Percentiles rank a stretch among this genome's conserved stretches.
phyloP scores from a whole-genome alignment of 2,329 filamentous ascomycete species.

The Cadophora sp. region DNA sequence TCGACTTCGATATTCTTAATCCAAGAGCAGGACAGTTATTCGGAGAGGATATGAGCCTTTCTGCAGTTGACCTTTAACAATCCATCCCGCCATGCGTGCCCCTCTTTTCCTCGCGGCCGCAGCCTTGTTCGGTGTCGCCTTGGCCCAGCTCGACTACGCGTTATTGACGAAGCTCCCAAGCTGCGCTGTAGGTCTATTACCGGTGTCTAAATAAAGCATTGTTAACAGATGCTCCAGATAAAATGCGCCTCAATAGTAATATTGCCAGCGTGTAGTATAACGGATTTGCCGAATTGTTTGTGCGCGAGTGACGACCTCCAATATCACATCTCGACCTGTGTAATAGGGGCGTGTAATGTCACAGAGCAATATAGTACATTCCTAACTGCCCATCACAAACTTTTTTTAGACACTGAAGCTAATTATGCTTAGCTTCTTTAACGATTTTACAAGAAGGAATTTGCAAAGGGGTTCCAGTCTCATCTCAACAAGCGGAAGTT shows the following conservation, averaged over 20 bases:
- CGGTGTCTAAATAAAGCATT: background rate
- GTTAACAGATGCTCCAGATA: conserved; percentile 1
- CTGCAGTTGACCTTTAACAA: conserved; percentile 1
- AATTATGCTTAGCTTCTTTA: conserved; percentile 14
- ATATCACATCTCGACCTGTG: conserved; percentile 25
- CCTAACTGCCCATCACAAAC: background rate
- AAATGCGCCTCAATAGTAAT: conserved; percentile 10
- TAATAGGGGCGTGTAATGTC: conserved; percentile 26
- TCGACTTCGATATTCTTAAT: background rate
- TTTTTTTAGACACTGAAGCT: background rate
- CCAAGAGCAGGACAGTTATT: background rate
- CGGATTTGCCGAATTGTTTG: conserved; percentile 28
- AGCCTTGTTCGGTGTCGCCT: conserved; percentile 15
- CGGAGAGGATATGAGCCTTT: background rate
- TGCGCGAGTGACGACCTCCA: conserved; percentile 31
- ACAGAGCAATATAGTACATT: conserved; percentile 31
- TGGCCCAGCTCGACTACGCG: conserved; percentile 9
- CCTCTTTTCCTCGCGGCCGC: background rate
- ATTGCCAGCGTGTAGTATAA: conserved; percentile 18
- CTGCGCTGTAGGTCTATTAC: conserved; percentile 24
- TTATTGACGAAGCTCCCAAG: conserved; percentile 19
- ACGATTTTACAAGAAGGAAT: conserved; percentile 22
- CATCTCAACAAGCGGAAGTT: conserved; percentile 24
- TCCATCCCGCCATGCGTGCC: background rate
- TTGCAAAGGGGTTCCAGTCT: conserved; percentile 23